Conservation (phyloP, 768 basidiomycete species). For the Podaxis rugospora region DNA sequence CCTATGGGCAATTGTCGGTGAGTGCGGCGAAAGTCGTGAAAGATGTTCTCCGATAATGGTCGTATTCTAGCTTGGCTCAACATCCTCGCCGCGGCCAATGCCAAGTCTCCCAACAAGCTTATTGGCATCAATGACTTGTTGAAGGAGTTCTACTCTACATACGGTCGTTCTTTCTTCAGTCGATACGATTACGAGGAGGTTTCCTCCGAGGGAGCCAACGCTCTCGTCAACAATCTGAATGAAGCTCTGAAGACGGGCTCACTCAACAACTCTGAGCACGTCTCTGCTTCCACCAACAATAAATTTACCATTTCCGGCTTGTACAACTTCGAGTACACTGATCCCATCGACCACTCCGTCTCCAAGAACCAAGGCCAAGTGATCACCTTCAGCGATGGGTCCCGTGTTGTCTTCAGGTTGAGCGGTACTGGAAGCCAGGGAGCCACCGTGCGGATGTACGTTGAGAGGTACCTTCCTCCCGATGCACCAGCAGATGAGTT, state of each 20-base stretch:
- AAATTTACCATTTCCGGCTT: constrained; percentile 75
- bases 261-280: constrained; percentile 65
- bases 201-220: constrained; percentile 83
- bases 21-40: constrained; percentile 22
- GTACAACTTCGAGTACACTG: constrained; percentile 93
- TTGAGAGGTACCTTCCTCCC: constrained; percentile 84
- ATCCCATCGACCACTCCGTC: constrained; percentile 94
- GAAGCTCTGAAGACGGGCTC: constrained; percentile 60
- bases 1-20: constrained; percentile 94
- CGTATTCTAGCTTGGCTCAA: constrained; percentile 82
- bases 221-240: constrained; percentile 78
- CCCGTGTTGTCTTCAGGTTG: constrained; percentile 91
- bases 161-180: constrained; percentile 98
- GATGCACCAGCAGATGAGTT: constrained; percentile 67
- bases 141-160: constrained; percentile 80
- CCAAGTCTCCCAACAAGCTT: constrained; percentile 65
- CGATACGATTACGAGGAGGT: constrained; percentile 99
- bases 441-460: constrained; percentile 94
- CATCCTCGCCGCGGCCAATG: constrained; percentile 89
- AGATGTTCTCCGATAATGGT: background rate
- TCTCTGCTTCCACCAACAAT: constrained; percentile 59
- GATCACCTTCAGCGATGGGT: constrained; percentile 87
- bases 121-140: constrained; percentile 91
- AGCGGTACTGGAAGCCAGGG: constrained; percentile 96
- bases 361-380: constrained; percentile 96